A percentile compares a stretch with the other conserved stretches of the same genome.
phyloP scores from a whole-genome alignment of 768 basidiomycete genomes.

The Mrakia hoshinonis region DNA sequence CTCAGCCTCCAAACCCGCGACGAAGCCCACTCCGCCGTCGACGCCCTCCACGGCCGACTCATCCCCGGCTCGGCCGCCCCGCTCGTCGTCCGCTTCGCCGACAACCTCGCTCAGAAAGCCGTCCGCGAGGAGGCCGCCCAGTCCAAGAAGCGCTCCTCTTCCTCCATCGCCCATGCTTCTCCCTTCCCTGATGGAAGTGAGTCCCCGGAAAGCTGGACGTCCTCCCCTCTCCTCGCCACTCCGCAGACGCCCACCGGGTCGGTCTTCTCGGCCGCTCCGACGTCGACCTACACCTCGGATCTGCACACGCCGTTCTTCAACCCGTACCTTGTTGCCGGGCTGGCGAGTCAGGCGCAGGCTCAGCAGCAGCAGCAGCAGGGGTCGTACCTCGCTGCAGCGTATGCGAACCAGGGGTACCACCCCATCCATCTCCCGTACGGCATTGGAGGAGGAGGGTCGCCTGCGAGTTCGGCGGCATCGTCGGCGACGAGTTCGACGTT shows the following conservation, averaged over 20 bases:
- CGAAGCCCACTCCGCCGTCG: slow-evolving; percentile 25
- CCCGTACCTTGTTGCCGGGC: no score
- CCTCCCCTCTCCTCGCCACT: background rate
- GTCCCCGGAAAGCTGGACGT: slow-evolving; percentile 16
- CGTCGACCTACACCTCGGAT: background rate
- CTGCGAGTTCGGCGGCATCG: background rate
- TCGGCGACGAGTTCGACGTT: slow-evolving; percentile 4
- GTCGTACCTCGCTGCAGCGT: no score
- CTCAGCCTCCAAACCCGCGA: slow-evolving; percentile 25
- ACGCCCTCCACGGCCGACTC: slow-evolving; percentile 24
- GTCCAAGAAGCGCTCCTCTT: slow-evolving; percentile 13
- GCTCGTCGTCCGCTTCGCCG: slow-evolving; percentile 24
- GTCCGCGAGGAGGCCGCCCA: slow-evolving; percentile 26
- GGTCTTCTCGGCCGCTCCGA: background rate
- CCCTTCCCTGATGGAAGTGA: background rate
- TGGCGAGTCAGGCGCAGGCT: no score
- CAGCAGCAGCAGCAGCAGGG: background rate
- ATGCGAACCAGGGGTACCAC: background rate
- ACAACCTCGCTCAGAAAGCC: slow-evolving; percentile 17
- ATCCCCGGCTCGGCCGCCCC: slow-evolving; percentile 16
- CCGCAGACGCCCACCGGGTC: background rate
- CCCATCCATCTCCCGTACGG: no score
- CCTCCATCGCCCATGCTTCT: background rate
- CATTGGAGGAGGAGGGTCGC: background rate
- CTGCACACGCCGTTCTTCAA: background rate